phyloP scores from a whole-genome alignment of 345 rosid genomes.

The Salix brachista region DNA sequence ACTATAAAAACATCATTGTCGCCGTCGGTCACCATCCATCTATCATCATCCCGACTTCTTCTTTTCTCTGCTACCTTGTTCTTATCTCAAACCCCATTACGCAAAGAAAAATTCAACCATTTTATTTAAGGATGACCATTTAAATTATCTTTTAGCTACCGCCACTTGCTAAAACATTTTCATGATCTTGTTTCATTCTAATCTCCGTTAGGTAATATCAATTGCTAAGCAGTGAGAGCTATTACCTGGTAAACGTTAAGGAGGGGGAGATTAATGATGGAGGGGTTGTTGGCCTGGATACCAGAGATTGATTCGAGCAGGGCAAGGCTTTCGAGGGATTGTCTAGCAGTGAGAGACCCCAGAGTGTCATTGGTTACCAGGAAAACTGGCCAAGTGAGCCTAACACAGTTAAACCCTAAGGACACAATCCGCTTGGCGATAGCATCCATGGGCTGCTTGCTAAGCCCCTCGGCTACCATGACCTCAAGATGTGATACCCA shows the following conservation, averaged over 20 bases:
- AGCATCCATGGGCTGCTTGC: constrained; percentile 30
- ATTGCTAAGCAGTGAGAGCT: not conserved
- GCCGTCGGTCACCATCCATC: too few relatives aligned
- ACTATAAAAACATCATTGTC: too few relatives aligned
- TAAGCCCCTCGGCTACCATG: constrained; percentile 44
- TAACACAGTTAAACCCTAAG: constrained; percentile 42
- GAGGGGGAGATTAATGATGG: constrained; percentile 71
- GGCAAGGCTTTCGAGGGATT: constrained; percentile 63
- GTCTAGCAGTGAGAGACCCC: constrained; percentile 20
- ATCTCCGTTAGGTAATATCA: not conserved
- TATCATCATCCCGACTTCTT: not conserved
- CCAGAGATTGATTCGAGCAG: constrained; percentile 61
- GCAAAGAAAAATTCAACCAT: not conserved
- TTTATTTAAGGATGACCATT: not conserved
- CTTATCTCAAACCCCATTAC: not conserved
- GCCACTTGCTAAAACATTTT: not conserved
- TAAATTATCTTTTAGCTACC: not conserved
- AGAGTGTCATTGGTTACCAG: constrained; percentile 29
- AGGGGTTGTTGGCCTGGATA: constrained; percentile 71
- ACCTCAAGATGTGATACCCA: constrained; percentile 35
- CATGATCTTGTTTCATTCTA: not conserved
- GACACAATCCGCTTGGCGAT: constrained; percentile 22
- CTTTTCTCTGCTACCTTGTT: not conserved
- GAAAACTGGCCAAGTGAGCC: constrained; percentile 42
- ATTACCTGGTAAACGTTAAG: constrained; percentile 73